A percentile compares a stretch with the other conserved stretches of the same genome.
phyloP scores from a whole-genome alignment of 768 basidiomycete species.

The Boletellus sp. region DNA sequence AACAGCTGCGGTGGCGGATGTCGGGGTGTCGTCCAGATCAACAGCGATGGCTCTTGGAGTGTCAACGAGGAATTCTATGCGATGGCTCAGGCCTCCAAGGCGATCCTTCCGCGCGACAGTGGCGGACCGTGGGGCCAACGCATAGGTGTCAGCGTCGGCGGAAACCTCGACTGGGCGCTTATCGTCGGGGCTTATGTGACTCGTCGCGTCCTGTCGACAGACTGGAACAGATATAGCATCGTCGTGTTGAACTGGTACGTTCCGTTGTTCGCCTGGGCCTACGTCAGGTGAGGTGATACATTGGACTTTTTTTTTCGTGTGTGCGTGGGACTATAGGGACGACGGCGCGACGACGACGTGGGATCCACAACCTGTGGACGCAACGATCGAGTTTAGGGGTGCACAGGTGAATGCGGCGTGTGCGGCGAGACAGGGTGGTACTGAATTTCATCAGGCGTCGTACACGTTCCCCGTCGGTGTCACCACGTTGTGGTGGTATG shows the following conservation, averaged over 20 bases:
- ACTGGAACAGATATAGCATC: constrained; percentile 64
- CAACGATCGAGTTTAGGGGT: constrained; percentile 64
- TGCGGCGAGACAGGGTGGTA: not conserved
- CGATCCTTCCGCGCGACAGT: constrained; percentile 61
- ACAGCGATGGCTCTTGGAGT: constrained; percentile 57
- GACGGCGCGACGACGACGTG: constrained; percentile 48
- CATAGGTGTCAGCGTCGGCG: constrained; percentile 60
- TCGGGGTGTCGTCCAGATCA: constrained; percentile 63
- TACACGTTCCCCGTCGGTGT: constrained; percentile 81
- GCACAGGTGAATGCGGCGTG: constrained; percentile 43
- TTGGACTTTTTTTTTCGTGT: too few relatives aligned
- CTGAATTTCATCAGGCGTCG: constrained; percentile 41
- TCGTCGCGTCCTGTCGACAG: constrained; percentile 45
- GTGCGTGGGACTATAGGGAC: constrained; percentile 36
- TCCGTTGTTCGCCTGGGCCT: not conserved
- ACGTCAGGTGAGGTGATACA: too few relatives aligned
- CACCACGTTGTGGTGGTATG: constrained; percentile 53
- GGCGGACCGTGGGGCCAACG: constrained; percentile 69
- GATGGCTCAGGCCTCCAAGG: constrained; percentile 74
- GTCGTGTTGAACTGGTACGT: constrained; percentile 69
- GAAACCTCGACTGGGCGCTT: constrained; percentile 53
- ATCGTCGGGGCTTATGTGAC: constrained; percentile 68
- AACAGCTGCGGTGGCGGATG: constrained; percentile 64
- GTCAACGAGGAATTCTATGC: constrained; percentile 76
- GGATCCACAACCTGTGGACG: constrained; percentile 50